Evolutionary conservation across 23 red algal genomes (phyloP).

Genomic region (Gracilaria gracilis): DNA sequence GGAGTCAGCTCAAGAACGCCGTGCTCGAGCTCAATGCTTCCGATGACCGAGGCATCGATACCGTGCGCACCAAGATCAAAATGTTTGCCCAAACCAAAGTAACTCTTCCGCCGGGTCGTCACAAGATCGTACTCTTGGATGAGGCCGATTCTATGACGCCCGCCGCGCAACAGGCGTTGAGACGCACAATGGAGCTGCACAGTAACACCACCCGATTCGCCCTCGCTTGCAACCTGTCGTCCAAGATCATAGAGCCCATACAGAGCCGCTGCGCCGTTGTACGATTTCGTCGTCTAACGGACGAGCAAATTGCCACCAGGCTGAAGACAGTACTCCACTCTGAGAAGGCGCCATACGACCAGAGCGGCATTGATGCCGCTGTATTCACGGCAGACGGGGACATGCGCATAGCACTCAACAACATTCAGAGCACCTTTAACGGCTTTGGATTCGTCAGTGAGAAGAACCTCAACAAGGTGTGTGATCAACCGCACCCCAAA

Average conservation of each 20-base stretch:
- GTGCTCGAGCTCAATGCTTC: constrained; percentile 99
- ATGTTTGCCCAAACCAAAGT: constrained; percentile 95
- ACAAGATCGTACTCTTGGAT: constrained; percentile 98
- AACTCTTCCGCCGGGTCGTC: constrained; percentile 83
- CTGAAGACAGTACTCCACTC: constrained; percentile 60
- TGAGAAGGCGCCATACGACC: constrained; percentile 81
- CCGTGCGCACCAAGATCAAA: constrained; percentile 93
- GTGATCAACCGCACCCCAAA: constrained; percentile 87
- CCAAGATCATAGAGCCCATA: constrained; percentile 97
- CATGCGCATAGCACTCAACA: constrained; percentile 97
- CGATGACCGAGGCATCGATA: constrained; percentile 97
- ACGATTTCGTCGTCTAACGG: constrained; percentile 74
- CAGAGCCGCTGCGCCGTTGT: constrained; percentile 95
- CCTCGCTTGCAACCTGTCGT: constrained; percentile 91
- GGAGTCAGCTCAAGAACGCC: constrained; percentile 78
- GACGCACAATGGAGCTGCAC: constrained; percentile 98
- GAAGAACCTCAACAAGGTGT: constrained; percentile 95
- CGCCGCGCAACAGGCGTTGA: constrained; percentile 94
- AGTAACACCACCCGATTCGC: constrained; percentile 91
- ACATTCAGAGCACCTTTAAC: constrained; percentile 84
- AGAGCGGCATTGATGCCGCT: constrained; percentile 80
- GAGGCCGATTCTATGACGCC: constrained; percentile 98
- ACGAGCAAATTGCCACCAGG: constrained; percentile 71
- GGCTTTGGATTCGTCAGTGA: constrained; percentile 91
- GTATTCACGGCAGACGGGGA: constrained; percentile 98